Evolutionary conservation across 257 asterid species (phyloP), one percentile per base, ranked within the genome.

Genomic region (Sherardia arvensis): DNA sequence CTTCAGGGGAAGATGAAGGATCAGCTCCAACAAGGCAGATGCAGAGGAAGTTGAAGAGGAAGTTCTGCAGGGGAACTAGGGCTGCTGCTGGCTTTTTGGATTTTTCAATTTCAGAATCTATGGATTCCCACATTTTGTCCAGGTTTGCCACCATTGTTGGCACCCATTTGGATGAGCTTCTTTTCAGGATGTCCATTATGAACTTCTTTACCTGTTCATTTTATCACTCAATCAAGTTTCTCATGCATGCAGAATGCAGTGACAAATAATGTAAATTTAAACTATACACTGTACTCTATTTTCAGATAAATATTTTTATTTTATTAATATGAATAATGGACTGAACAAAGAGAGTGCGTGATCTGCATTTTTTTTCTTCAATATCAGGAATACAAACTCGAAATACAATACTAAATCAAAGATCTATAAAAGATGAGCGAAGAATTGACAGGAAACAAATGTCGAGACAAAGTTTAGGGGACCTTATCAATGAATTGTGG

Each of bases 11-110:
- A 64, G 80, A 45, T 0, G 98, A 63, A 10, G 79, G 59, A 62
- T 91, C 87, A 23, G 92, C 95, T 1, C 90, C 87, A 23, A 83
- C 73, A 71, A 91, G 64, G 77, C 76, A 53, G 28, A 73, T 83
- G 66, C 79, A 65, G 72, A 91, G 95, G 86, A 91, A 91, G 71
- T 80, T 57, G 74, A 88, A 88, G 66, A 91, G 91, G 76, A 88
- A 88, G 27, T 81, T 71, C 64, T 80, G 90, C 69, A 84, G 66
- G 7, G 92, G 85, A 64, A 58, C 0, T n/a, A 79, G 18, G 64
- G 56, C 33, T 66, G 67, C 15, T 51, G 66, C 75, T 12, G 75
- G 30, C 64, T n/a, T n/a, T n/a, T 77, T 65, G 47, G 91, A 66
- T 62, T 77, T 66, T 62, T 90, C 28, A 62, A 88, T 54, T 10